Conservation (phyloP, 192 early-diverging fungal genomes). For the Linnemannia exigua region DNA sequence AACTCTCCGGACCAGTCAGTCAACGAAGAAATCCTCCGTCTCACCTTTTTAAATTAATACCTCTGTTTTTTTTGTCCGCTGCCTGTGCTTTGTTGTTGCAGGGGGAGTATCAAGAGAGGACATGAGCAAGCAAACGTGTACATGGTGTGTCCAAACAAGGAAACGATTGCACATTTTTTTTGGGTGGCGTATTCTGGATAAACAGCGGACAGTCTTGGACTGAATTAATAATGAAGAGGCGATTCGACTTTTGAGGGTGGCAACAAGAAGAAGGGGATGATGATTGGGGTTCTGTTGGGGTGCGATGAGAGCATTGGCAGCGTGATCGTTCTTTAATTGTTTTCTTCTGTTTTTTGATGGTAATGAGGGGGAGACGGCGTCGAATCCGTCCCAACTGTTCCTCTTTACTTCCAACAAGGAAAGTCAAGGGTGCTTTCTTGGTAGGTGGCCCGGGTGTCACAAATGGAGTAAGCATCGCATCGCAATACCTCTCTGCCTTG, state of each 20-base stretch:
- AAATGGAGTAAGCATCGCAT: background rate
- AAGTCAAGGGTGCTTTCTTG: background rate
- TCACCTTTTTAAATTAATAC: background rate
- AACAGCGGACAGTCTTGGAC: background rate
- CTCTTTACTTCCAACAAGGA: no score
- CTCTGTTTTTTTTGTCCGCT: no score
- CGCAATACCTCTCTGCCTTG: background rate
- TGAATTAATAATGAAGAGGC: background rate
- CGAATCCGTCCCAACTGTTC: background rate
- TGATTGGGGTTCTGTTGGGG: background rate
- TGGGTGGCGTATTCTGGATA: background rate
- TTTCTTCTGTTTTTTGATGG: background rate
- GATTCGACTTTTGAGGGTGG: background rate
- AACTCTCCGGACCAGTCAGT: background rate
- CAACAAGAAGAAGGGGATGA: background rate
- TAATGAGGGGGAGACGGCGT: background rate
- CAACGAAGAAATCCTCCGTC: background rate
- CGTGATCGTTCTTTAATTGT: background rate
- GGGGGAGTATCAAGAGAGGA: no score
- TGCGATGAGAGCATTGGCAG: background rate
- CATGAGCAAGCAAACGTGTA: no score
- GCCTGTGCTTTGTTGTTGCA: no score
- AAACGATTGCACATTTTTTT: background rate
- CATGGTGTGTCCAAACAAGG: background rate
- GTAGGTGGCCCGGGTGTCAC: background rate